A percentile compares a stretch with the other conserved stretches of the same genome.
Conservation (phyloP, 2,329 filamentous ascomycete genomes). For the Microthyrium microscopicum region DNA sequence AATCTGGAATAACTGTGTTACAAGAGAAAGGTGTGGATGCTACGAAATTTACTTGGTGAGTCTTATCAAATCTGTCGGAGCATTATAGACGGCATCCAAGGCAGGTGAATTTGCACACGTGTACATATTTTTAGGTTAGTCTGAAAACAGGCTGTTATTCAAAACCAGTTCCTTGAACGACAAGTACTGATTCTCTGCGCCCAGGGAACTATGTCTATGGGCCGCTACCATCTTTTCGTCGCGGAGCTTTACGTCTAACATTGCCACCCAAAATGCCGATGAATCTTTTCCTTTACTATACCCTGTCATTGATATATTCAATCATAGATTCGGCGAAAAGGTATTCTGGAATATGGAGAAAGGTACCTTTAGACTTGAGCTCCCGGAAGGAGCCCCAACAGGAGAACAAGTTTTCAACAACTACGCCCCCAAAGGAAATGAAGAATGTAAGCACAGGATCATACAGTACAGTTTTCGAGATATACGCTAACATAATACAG, state of each 20-base stretch:
- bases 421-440: constrained; percentile 35
- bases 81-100: too few relatives aligned
- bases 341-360: constrained; percentile 30
- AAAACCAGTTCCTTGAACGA: background rate
- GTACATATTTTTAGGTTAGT: too few relatives aligned
- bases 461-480: background rate
- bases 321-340: constrained; percentile 29
- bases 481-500: constrained; percentile 9
- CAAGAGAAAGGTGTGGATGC: constrained; percentile 15
- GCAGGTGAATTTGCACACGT: too few relatives aligned
- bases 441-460: constrained; percentile 21
- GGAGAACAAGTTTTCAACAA: constrained; percentile 35
- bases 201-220: constrained; percentile 32
- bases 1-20: constrained; percentile 17
- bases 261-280: constrained; percentile 11
- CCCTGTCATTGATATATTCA: constrained; percentile 32
- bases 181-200: background rate
- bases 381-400: constrained; percentile 17
- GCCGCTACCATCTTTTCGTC: constrained; percentile 35
- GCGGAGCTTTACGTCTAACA: constrained; percentile 30
- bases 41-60: constrained; percentile 26
- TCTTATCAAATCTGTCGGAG: constrained; percentile 10
- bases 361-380: constrained; percentile 22
- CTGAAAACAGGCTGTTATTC: background rate
- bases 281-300: constrained; percentile 28